These are phyloP conservation scores for Volutella citrinella DNA, from an alignment of 2,329 filamentous ascomycete species.

Conservation along the genomic window DNA sequence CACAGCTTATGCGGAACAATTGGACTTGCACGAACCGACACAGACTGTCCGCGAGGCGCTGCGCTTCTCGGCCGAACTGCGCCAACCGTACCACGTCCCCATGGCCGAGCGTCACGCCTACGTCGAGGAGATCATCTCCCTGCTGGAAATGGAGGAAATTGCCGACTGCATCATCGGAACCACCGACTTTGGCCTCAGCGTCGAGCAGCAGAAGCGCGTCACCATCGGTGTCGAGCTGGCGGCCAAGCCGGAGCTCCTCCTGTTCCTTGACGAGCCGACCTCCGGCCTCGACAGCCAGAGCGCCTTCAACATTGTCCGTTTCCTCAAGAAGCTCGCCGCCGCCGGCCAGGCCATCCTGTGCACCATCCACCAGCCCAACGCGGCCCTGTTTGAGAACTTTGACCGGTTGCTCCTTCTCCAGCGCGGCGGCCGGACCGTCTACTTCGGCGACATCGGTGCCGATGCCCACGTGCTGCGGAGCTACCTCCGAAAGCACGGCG, in stretches of 20 bases:
- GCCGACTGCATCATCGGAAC: slow-evolving; percentile 90
- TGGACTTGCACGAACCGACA: slow-evolving; percentile 83
- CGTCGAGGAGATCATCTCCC: slow-evolving; percentile 85
- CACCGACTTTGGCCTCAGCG: slow-evolving; percentile 79
- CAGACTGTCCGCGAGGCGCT: slow-evolving; percentile 86
- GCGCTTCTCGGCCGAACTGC: slow-evolving; percentile 79
- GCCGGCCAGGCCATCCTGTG: slow-evolving; percentile 92
- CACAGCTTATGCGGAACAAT: slow-evolving; percentile 89
- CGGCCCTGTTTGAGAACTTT: slow-evolving; percentile 90
- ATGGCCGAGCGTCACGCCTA: slow-evolving; percentile 78
- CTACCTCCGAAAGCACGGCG: slow-evolving; percentile 72
- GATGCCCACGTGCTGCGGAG: slow-evolving; percentile 64
- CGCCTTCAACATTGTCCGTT: slow-evolving; percentile 85
- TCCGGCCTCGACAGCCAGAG: slow-evolving; percentile 92
- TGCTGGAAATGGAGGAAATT: slow-evolving; percentile 86
- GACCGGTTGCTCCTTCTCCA: slow-evolving; percentile 77
- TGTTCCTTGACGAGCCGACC: slow-evolving; percentile 94
- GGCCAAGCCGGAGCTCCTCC: slow-evolving; percentile 81
- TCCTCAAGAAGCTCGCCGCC: slow-evolving; percentile 86
- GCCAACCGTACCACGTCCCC: slow-evolving; percentile 74
- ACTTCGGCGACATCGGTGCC: slow-evolving; percentile 76
- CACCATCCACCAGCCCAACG: slow-evolving; percentile 96
- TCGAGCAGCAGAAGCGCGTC: slow-evolving; percentile 69
- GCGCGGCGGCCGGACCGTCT: slow-evolving; percentile 73
- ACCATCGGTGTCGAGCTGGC: slow-evolving; percentile 96